Evolutionary conservation across 2,329 filamentous ascomycete genomes (phyloP), one percentile per base, ranked within the genome.

Genomic region (Monilinia fructigena): DNA sequence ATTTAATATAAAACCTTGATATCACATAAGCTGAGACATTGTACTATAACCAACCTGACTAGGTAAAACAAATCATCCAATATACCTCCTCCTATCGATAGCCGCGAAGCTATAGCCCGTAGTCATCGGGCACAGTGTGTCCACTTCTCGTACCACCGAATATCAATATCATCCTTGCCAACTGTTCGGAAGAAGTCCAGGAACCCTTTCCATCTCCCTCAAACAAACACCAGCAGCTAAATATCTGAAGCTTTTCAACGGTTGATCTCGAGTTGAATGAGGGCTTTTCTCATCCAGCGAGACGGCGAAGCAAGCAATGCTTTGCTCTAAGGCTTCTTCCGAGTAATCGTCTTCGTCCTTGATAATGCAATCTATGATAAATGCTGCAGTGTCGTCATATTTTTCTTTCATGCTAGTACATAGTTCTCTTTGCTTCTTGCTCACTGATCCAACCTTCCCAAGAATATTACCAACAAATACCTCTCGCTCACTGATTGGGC

Each of bases 381-480:
- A 80, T 0, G 73, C 70, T 1, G 80, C 75, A 54, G 83, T 77
- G 2, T 72, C 67, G 6, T 79, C 76, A 50, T 80, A 80, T 42
- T 78, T 77, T 12, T 81, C 79, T 53, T 79, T 81, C 71, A 83
- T 76, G 20, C 72, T 76, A 1, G 73, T 73, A 2, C 80, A 81
- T 6, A 73, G 69, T 28, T 82, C 80, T n/a, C 76, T 77, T 65
- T 81, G 78, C 3, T 74, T 71, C 53, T 73, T 75, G 26, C 71
- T 79, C 54, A 76, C 77, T 3, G 74, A 72, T 18, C 78, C 80
- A 12, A 78, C 78, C 67, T 80, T 82, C 62, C 82, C 83, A 28
- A 87, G 78, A 68, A 87, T 85, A 62, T 79, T 82, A 38, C 85
- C 85, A 40, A 82, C 80, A 72, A 88, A 86, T 55, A 84, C 83